Base-by-base conservation (phyloP, 129 eudicot genomes). In the Oenanthe sinensis region DNA sequence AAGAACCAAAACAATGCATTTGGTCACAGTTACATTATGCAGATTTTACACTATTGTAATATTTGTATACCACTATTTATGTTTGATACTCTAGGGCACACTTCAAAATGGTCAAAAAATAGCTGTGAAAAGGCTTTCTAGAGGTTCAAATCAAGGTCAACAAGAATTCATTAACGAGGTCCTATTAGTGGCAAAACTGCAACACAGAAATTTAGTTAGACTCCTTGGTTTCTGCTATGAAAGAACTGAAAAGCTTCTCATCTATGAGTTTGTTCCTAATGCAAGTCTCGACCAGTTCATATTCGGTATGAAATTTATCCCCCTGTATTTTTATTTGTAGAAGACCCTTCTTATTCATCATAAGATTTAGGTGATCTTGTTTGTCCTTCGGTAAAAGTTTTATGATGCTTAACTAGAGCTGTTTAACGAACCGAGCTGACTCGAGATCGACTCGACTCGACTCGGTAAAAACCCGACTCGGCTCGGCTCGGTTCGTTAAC, bases 181-280 rank as follows among this genome's bases (percentile, higher is more conserved):
- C n/a, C 2, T 46, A 17, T 15, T 46, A 48, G 42, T 75, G 15
- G 60, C 78, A 7, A 17, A 75, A 50, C 28, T 75, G 42, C 63
- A 46, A 20, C 78, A 46, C 19, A 48, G 68, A 76, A 76, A 76
- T 17, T 52, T 52, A 2, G 45, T 76, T 50, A 39, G 65, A 60
- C 47, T 58, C 4, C 67, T 52, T 58, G 67, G 36, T 42, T 76
- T 39, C 42, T 5, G 42, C 73, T 68, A 43, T 20, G 76, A 71
- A 43, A 36, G 76, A 22, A 40, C 52, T 10, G 76, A 71, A 71
- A 71, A 26, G 30, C 76, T 71, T 76, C 79, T 52, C n/a, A 60
- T 67, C 47, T 42, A 40, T 24, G 22, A 40, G n/a, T 78, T 76
- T 76, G 36, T 33, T 8, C 46, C 17, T 4, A 60, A 37, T 78